Evolutionary conservation across 129 eudicot species (phyloP).

Genomic region (Flaveria linearis): DNA sequence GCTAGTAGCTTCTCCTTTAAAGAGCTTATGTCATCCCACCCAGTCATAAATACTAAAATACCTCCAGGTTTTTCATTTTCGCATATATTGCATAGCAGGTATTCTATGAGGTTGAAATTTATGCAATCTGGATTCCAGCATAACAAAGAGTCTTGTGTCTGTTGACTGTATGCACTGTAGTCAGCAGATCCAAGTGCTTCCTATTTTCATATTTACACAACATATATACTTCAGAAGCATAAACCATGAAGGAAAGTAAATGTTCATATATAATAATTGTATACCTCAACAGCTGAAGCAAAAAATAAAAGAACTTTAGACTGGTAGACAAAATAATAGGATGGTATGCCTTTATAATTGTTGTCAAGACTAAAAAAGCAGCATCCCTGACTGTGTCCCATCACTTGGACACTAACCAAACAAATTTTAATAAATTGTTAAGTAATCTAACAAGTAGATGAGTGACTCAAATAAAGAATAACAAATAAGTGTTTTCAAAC

Average conservation of each 20-base stretch:
- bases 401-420: too few species aligned
- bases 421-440: too few species aligned
- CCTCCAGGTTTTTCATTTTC: constrained; percentile 68
- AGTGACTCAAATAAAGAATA: too few species aligned
- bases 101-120: constrained; percentile 78
- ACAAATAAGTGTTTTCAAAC: too few species aligned
- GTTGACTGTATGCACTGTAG: constrained; percentile 55
- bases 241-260: neutral
- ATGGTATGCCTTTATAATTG: too few species aligned
- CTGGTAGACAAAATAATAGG: too few species aligned
- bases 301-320: too few species aligned
- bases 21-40: constrained; percentile 89
- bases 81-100: constrained; percentile 67
- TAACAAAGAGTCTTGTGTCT: constrained; percentile 68
- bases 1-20: constrained; percentile 77
- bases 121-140: constrained; percentile 93
- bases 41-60: constrained; percentile 84
- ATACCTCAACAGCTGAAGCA: constrained; percentile 71
- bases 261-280: neutral
- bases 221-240: constrained; percentile 12
- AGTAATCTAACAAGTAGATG: too few species aligned
- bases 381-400: constrained; percentile 1
- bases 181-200: constrained; percentile 75
- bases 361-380: too few species aligned
- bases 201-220: constrained; percentile 39